Evolutionary conservation across 176 grass and related monocot species (phyloP).

Genomic region (Aechmea fasciata): DNA sequence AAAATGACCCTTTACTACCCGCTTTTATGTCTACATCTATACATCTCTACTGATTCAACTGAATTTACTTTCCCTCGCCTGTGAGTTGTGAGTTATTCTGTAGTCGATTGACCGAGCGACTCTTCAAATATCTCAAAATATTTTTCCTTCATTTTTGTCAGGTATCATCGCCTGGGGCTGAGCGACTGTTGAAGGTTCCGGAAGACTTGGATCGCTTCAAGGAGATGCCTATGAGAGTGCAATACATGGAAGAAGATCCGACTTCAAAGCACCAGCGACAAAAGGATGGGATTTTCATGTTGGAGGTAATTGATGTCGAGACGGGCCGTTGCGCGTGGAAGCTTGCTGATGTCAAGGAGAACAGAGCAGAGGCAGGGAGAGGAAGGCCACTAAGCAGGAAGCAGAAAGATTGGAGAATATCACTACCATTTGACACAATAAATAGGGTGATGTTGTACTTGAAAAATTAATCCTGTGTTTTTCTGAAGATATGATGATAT

Average conservation of each 20-base stretch:
- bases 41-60: too few relatives aligned
- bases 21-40: too few relatives aligned
- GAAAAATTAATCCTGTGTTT: constrained; percentile 2
- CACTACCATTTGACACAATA: constrained; percentile 48
- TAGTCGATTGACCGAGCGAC: neutral
- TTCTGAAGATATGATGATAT: too few relatives aligned
- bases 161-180: constrained; percentile 90
- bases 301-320: constrained; percentile 39
- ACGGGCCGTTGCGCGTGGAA: constrained; percentile 54
- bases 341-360: constrained; percentile 83
- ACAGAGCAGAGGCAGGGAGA: constrained; percentile 54
- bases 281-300: constrained; percentile 62
- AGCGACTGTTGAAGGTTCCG: constrained; percentile 66
- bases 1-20: too few relatives aligned
- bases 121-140: neutral
- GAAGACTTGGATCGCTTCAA: constrained; percentile 78
- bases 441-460: constrained; percentile 61
- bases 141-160: constrained; percentile 15
- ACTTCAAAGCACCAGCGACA: constrained; percentile 17
- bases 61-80: too few relatives aligned
- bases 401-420: constrained; percentile 78
- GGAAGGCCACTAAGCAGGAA: constrained; percentile 78
- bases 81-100: too few relatives aligned
- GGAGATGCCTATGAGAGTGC: constrained; percentile 74
- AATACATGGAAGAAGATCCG: constrained; percentile 38